Conservation (phyloP, 108 stramenopile genomes). For the Conticribra weissflogii region DNA sequence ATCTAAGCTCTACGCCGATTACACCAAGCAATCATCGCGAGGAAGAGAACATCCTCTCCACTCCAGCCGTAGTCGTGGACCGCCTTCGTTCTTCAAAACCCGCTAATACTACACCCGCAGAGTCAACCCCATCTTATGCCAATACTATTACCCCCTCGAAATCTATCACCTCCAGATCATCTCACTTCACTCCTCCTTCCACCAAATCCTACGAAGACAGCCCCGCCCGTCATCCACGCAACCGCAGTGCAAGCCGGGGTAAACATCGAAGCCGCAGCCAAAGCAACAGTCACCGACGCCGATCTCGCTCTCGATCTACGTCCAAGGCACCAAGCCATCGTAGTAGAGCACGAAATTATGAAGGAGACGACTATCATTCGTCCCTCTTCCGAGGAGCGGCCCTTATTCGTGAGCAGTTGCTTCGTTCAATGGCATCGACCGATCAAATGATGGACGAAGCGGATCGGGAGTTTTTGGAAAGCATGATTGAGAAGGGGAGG, state of each 20-base stretch:
- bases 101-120: background rate
- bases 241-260: conserved; percentile 4
- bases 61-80: background rate
- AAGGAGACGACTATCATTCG: conserved; percentile 24
- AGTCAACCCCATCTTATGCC: background rate
- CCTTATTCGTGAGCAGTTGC: conserved; percentile 43
- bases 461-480: conserved; percentile 26
- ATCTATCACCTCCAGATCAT: too few relatives aligned
- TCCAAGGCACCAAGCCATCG: background rate
- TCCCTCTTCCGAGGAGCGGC: conserved; percentile 43
- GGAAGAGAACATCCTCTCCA: background rate
- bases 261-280: background rate
- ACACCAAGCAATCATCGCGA: background rate
- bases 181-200: background rate
- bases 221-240: background rate
- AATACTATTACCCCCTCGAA: background rate
- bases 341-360: too few relatives aligned
- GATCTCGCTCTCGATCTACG: background rate
- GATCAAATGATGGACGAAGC: conserved; percentile 37
- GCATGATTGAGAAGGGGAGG: conserved; percentile 1
- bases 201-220: background rate
- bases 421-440: conserved; percentile 35
- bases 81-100: background rate
- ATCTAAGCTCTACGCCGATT: too few relatives aligned
- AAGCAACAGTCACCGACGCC: background rate